Evolutionary conservation across 2,329 filamentous ascomycete genomes (phyloP).

Genomic region (Amauroascus niger): DNA sequence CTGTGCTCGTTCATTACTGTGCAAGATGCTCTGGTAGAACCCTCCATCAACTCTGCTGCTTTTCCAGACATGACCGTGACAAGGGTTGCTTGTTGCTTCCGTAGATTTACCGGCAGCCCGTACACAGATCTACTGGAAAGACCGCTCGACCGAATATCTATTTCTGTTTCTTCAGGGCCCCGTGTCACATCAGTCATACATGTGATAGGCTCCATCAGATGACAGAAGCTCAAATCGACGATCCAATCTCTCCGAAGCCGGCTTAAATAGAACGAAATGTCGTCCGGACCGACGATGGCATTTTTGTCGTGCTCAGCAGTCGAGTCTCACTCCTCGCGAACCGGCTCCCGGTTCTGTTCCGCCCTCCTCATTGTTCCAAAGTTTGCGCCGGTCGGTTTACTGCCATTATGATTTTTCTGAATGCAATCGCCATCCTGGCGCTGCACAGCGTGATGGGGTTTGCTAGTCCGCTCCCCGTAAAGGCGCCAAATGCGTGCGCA

Average conservation of each 20-base stretch:
- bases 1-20: too few relatives aligned
- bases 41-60: too few relatives aligned
- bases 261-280: not conserved
- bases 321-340: not conserved
- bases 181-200: not conserved
- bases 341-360: not conserved
- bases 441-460: not conserved
- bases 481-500: not conserved
- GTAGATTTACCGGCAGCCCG: not conserved
- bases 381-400: not conserved
- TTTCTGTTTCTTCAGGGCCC: not conserved
- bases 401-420: not conserved
- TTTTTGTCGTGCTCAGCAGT: not conserved
- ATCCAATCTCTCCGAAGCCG: not conserved
- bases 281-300: not conserved
- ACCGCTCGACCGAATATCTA: not conserved
- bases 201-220: not conserved
- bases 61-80: not conserved
- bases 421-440: not conserved
- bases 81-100: not conserved
- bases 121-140: not conserved
- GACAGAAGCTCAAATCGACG: not conserved
- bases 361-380: not conserved
- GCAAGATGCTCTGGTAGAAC: too few relatives aligned
- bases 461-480: not conserved